Evolutionary conservation across 192 early-diverging fungal species (phyloP).

Genomic region (Thamnidium elegans): DNA sequence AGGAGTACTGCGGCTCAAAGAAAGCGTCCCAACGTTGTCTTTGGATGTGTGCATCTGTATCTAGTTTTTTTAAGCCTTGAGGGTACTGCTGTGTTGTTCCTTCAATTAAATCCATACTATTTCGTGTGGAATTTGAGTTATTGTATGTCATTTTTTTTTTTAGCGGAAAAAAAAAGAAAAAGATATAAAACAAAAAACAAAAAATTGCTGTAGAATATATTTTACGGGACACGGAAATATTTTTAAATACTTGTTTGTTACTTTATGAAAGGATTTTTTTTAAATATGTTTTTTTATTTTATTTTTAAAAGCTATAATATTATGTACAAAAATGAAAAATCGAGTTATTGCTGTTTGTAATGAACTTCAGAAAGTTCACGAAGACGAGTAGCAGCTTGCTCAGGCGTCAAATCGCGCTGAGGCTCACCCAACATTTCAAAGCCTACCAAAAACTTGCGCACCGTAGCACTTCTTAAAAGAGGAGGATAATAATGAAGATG

Average conservation of each 20-base stretch:
- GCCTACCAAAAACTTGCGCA: slow-evolving; percentile 95
- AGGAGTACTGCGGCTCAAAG: slow-evolving; percentile 13
- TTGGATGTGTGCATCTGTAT: background rate
- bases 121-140: background rate
- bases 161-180: too few species aligned
- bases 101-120: slow-evolving; percentile 15
- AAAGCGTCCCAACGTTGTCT: slow-evolving; percentile 13
- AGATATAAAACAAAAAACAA: too few species aligned
- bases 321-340: background rate
- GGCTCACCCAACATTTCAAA: slow-evolving; percentile 94
- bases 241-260: too few species aligned
- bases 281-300: background rate
- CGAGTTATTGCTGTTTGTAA: slow-evolving; percentile 43
- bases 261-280: too few species aligned
- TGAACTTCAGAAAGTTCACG: slow-evolving; percentile 57
- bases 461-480: slow-evolving; percentile 81
- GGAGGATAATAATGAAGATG: slow-evolving; percentile 98
- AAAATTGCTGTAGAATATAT: too few species aligned
- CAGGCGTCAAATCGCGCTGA: slow-evolving; percentile 92
- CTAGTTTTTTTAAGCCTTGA: background rate
- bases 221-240: too few species aligned
- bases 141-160: too few species aligned
- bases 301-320: background rate
- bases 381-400: slow-evolving; percentile 81
- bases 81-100: background rate